Evolutionary conservation across 176 grass and related monocot species (phyloP).

Genomic region (maize (Zea mays)): Zm-B73-REFERENCE-NAM-5.0 NC_050105.1:141218501-141219000

Average conservation of each 20-base stretch:
- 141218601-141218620: conserved; percentile 38
- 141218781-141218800: conserved; percentile 69
- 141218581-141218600: conserved; percentile 48
- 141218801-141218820: conserved; percentile 95
- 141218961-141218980: conserved; percentile 63
- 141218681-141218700: no score
- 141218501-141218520: no score
- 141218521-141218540: conserved; percentile 39
- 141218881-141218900: conserved; percentile 90
- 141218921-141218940: no score
- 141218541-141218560: conserved; percentile 2
- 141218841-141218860: conserved; percentile 67
- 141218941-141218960: no score
- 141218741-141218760: no score
- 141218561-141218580: conserved; percentile 47
- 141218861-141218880: conserved; percentile 83
- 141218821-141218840: conserved; percentile 70
- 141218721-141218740: no score
- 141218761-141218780: no score
- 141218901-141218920: conserved; percentile 68
- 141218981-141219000: conserved; percentile 72
- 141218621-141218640: conserved; percentile 18
- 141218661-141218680: conserved; percentile 31
- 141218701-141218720: no score
- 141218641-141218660: conserved; percentile 33